Evolutionary conservation across 1,139 yeast species (phyloP), one percentile per base, ranked within the genome.

Genomic region (Meyerozyma smithsonii): DNA sequence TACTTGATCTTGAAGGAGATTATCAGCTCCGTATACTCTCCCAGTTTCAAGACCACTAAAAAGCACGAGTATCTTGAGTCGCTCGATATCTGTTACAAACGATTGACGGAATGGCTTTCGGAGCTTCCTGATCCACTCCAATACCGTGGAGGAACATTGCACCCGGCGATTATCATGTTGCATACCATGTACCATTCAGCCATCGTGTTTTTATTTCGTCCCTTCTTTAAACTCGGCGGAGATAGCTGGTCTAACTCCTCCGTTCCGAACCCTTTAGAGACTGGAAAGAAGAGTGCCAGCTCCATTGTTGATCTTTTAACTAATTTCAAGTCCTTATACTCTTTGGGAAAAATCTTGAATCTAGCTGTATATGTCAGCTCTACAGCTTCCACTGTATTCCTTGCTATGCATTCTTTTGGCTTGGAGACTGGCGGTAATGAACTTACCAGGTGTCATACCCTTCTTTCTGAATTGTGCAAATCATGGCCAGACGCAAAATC

Each of bases 121-220:
- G 25, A 30, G 14, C 36, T 44, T 11, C 47, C 47, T 11, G 11
- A 21, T 14, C 16, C 21, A n/a, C 34, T 45, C 5, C 35, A 28
- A 17, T 35, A 26, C 12, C 15, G 20, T 15, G 36, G 40, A 15
- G 36, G 32, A 17, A 33, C 12, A 6, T 23, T 39, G 35, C 45
- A 45, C 26, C 48, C 48, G n/a, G 45, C 45, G 4, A 44, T 44
- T 10, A 42, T 45, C 10, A 44, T 45, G 47, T 26, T 45, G 10
- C 47, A 44, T 32, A 40, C 46, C 5, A 44, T 45, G 47, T 45
- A 44, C 25, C 38, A 44, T 39, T 35, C 48, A 2, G 36, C 44
- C 7, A 24, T 41, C 7, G 42, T 45, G 28, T 44, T 45, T 26
- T 39, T 45, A 16, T 45, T 39, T 32, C 41, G 48, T 19, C 48